phyloP scores from a whole-genome alignment of 2,329 filamentous ascomycete genomes.

The Emmonsia crescens region DNA sequence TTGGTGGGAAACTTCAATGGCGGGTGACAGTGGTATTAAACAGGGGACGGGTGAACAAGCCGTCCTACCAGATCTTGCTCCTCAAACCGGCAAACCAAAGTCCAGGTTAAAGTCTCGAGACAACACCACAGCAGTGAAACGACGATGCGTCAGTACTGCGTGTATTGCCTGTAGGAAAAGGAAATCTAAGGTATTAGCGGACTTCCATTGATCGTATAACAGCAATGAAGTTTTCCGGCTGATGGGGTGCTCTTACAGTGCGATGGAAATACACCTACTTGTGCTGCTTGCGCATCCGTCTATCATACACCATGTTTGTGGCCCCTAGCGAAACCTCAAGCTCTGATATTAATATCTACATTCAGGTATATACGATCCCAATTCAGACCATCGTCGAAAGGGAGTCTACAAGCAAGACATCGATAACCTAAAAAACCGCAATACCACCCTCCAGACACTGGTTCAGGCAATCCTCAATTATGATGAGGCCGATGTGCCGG shows the following conservation, averaged over 20 bases:
- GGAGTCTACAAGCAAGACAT: slow-evolving; percentile 93
- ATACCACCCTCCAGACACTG: slow-evolving; percentile 80
- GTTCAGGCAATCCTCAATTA: slow-evolving; percentile 89
- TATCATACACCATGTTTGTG: slow-evolving; percentile 46
- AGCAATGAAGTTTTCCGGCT: not conserved
- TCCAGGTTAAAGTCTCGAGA: slow-evolving; percentile 21
- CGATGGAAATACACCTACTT: slow-evolving; percentile 82
- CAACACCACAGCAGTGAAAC: slow-evolving; percentile 39
- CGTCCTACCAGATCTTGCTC: not conserved
- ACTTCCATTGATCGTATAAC: not conserved
- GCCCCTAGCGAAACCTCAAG: not conserved
- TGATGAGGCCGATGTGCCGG: slow-evolving; percentile 72
- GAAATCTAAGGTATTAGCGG: slow-evolving; percentile 53
- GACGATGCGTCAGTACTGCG: slow-evolving; percentile 72
- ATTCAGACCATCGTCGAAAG: slow-evolving; percentile 90
- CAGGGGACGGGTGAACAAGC: not conserved
- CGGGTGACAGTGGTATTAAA: not conserved
- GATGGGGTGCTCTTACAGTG: slow-evolving; percentile 40
- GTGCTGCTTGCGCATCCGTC: slow-evolving; percentile 90
- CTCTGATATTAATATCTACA: not conserved
- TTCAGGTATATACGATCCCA: slow-evolving; percentile 81
- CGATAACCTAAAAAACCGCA: slow-evolving; percentile 75
- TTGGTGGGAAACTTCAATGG: not conserved
- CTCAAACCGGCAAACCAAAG: slow-evolving; percentile 18
- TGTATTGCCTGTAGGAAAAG: slow-evolving; percentile 69